These are phyloP conservation scores for Leishmania major DNA, from an alignment of 208 protist genomes.

Conservation along the genomic window DNA sequence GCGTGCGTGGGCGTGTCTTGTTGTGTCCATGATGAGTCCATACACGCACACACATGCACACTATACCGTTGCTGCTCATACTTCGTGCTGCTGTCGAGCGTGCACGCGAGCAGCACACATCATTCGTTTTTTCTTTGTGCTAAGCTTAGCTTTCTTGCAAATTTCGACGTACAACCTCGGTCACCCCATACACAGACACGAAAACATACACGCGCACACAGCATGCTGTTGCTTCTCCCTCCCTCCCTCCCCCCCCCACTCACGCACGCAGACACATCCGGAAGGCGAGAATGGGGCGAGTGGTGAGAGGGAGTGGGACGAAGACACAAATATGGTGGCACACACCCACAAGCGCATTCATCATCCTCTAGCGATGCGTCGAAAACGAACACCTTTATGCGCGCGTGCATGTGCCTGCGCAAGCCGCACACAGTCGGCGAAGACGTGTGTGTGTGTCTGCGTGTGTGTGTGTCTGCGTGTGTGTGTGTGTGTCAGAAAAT, in stretches of 20 bases:
- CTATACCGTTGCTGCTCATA: neutral
- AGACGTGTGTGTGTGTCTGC: neutral
- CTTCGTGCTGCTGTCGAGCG: neutral
- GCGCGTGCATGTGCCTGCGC: neutral
- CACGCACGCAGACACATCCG: neutral
- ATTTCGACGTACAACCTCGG: no score
- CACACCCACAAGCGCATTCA: neutral
- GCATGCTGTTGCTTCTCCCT: neutral
- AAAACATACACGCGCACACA: neutral
- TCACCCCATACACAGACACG: neutral
- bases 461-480: no score
- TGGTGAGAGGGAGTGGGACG: neutral
- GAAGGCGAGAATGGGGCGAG: neutral
- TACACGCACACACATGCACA: neutral
- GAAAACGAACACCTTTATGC: neutral
- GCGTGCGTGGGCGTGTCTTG: neutral
- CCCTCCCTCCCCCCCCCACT: neutral
- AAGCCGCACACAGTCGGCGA: neutral
- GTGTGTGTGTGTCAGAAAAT: no score
- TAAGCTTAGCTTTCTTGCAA: neutral
- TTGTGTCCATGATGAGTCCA: neutral
- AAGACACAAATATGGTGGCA: neutral
- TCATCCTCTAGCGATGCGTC: neutral
- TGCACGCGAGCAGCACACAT: neutral
- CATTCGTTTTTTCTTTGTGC: neutral